Evolutionary conservation across 2,329 filamentous ascomycete species (phyloP).

Genomic region (Cytospora schulzeri): DNA sequence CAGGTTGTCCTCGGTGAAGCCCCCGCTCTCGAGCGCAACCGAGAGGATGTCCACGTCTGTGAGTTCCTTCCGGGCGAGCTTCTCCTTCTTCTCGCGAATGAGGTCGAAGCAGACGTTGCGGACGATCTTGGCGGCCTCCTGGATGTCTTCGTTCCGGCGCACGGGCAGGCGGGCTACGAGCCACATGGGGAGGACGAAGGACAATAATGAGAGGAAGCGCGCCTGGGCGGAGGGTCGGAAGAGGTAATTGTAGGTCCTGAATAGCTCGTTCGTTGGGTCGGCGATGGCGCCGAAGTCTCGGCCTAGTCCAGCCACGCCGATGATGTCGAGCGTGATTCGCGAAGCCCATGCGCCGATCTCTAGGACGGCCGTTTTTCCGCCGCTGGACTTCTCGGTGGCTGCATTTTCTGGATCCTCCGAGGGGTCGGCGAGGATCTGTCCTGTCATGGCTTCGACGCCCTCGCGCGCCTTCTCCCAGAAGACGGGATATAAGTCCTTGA

Average conservation of each 20-base stretch:
- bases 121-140: conserved; percentile 58
- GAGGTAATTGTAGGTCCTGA: conserved; percentile 56
- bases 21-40: conserved; percentile 74
- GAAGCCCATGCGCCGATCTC: conserved; percentile 66
- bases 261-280: conserved; percentile 62
- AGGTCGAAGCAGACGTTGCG: conserved; percentile 68
- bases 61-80: conserved; percentile 48
- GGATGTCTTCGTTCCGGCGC: conserved; percentile 68
- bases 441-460: conserved; percentile 63
- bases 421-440: conserved; percentile 46
- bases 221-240: conserved; percentile 56
- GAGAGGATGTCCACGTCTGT: conserved; percentile 74
- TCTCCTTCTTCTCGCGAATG: conserved; percentile 68
- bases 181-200: conserved; percentile 64
- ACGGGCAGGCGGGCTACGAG: conserved; percentile 67
- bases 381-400: conserved; percentile 29
- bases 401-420: conserved; percentile 35
- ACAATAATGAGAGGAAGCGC: conserved; percentile 59
- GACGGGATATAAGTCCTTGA: conserved; percentile 80
- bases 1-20: conserved; percentile 77
- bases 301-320: conserved; percentile 71
- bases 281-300: conserved; percentile 69
- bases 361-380: conserved; percentile 45
- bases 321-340: conserved; percentile 73
- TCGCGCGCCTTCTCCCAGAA: conserved; percentile 81